Evolutionary conservation across 2,329 filamentous ascomycete species (phyloP), one percentile per base, ranked within the genome.

Genomic region (Onygenales sp.): DNA sequence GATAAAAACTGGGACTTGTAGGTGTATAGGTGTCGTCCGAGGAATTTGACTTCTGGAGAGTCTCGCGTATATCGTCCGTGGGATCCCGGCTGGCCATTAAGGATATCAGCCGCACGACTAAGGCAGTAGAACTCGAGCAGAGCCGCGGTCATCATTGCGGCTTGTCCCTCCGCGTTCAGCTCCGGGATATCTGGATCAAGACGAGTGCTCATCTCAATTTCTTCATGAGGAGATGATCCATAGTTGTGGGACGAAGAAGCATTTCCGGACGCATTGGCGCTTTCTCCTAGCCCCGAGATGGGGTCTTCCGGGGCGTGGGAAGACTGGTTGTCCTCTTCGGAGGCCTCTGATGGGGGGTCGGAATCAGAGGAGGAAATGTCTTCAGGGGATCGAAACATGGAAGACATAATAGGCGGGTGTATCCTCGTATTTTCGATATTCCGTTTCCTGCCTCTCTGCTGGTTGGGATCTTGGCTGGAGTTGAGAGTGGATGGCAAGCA

Each of bases 91-190:
- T 71, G 66, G 8, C 64, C 63, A 61, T 75, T 75, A 39, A 75
- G 64, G 47, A 73, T 65, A 43, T 75, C 73, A 21, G 68, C 67
- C n/a, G 73, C 73, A 52, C 69, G 67, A 38, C 61, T 72, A 11
- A 69, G 59, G 48, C 71, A 74, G 55, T 72, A 75, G 53, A 73
- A 74, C 53, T 75, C 73, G 4, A 75, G 63, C 11, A 75, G 59
- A 1, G 73, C 70, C 11, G 70, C 63, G 13, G 72, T 72, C 67
- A 75, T 69, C 44, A 74, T 62, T 38, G 69, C 67, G 38, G 67
- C 63, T 59, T 73, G 71, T 4, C 62, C 65, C 38, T 70, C 67
- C 5, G 63, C 58, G 54, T 71, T 66, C 3, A 66, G 55, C 46
- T 66, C 65, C 3, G 56, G 56, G 9, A 59, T 55, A 35, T 51